These are phyloP conservation scores for Penicillium sp. DNA, from an alignment of 2,329 filamentous ascomycete genomes.

Conservation along the genomic window DNA sequence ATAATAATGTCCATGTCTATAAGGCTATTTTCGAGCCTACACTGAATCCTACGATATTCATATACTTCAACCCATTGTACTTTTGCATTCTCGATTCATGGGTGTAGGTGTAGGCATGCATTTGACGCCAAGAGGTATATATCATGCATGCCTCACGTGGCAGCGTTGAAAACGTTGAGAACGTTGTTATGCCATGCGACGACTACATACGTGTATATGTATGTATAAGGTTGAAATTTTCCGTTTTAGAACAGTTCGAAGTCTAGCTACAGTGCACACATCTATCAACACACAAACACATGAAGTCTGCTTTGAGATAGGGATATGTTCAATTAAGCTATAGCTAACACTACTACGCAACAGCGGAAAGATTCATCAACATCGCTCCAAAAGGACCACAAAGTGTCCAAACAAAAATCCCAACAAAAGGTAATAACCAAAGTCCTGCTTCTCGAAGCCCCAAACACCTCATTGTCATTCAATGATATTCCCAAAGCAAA, in stretches of 20 bases:
- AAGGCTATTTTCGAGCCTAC: too few relatives aligned
- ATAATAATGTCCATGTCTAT: too few relatives aligned
- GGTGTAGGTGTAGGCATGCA: too few relatives aligned
- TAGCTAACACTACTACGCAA: conserved; percentile 14
- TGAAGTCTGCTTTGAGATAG: not conserved
- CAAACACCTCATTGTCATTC: conserved; percentile 22
- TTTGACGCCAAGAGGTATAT: not conserved
- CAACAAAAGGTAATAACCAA: conserved; percentile 12
- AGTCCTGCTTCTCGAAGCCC: conserved; percentile 14
- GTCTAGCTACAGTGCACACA: too few relatives aligned
- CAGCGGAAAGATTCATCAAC: conserved; percentile 7
- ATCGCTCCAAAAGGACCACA: conserved; percentile 9
- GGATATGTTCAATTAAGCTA: conserved; percentile 25
- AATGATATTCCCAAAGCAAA: conserved; percentile 14
- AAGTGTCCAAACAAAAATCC: conserved; percentile 4
- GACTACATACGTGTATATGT: too few relatives aligned
- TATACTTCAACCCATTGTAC: too few relatives aligned
- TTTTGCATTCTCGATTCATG: too few relatives aligned
- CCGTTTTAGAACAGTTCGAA: not conserved
- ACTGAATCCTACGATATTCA: too few relatives aligned
- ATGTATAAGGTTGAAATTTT: not conserved
- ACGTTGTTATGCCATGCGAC: too few relatives aligned
- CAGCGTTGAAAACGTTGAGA: not conserved
- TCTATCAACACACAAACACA: not conserved
- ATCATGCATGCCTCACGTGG: not conserved